Base-by-base conservation (phyloP, 805 yeast genomes). In the Schizosaccharomyces lindneri region DNA sequence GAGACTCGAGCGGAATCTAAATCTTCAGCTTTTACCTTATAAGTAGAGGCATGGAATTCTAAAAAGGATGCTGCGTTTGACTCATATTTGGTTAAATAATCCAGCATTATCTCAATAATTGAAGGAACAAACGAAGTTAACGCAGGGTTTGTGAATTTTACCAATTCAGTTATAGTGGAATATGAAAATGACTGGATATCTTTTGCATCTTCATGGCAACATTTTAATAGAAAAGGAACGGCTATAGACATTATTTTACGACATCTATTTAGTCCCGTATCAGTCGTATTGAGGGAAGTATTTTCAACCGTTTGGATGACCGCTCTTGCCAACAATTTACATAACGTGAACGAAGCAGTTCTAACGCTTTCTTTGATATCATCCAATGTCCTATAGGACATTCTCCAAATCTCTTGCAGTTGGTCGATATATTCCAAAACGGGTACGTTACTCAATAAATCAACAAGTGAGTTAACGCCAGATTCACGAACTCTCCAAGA, bases 401-500 rank as follows among this genome's bases (percentile, higher is more conserved):
- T 82, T 4, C 78, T 75, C 97, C 97, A 90, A 41, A 90, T 80
- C 4, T 80, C 81, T 63, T 85, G 84, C 63, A 84, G 67, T 9
- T 73, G 68, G 11, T 68, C 65, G 60, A 21, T 62, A 66, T 83
- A 84, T 15, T 69, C 72, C 11, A 78, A 80, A 29, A 79, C 66
- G 0, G 82, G 76, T 31, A 78, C 75, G n/a, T 81, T 76, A 64
- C 82, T 84, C 15, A 93, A 70, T 21, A 90, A 71, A 65, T 87
- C 88, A 41, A 79, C 73, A 62, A 86, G 70, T 0, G 88, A 96
- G 9, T 78, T 69, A 0, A 90, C 76, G 69, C 93, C 80, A 0
- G 96, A 96, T 68, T 90, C 93, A 65, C 98, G 78, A 0, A 84
- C 86, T 66, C 97, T 78, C 97, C 97, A 93, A 70, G 93, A 97